Evolutionary conservation across 2,329 filamentous ascomycete species (phyloP), one percentile per base, ranked within the genome.

Genomic region (Lecanicillium sp.): DNA sequence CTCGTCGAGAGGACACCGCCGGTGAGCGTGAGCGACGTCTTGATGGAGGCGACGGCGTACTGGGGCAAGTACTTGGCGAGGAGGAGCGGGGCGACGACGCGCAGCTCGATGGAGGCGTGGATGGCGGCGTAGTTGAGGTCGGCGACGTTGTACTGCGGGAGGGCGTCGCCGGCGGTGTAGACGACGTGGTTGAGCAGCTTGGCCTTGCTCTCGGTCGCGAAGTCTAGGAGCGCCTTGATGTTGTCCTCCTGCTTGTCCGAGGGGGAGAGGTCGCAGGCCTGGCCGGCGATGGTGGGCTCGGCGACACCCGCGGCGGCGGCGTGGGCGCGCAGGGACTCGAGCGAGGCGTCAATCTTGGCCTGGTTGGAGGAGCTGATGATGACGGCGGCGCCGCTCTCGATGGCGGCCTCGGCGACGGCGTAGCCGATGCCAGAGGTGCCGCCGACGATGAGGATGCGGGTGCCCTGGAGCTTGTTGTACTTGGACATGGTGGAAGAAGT

Each of bases 371-470:
- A 79, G 5, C 77, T 73, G 56, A 84, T 73, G 32, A 68, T 73
- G 7, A 84, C 74, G 15, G 58, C 61, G 30, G 73, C 75, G 29
- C 77, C 77, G 49, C 71, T 64, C 45, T 75, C 73, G 35, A 82
- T 59, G 15, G 68, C 64, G 4, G 72, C 74, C 67, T 45, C 43
- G 23, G 43, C 43, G 12, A 44, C 17, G 37, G 37, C 37, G 37
- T 39, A 79, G 26, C 82, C 83, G 33, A 86, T 81, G 44, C 83
- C 83, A 14, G 75, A 73, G 2, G 78, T 77, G 33, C 80, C 83
- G 37, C 83, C 83, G 39, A 86, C 70, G 57, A 86, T 64, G 33
- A 87, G 74, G 55, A 83, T 62, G 51, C 63, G 66, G 35, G 59
- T 58, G 54, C 57, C 55, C 17, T 62, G 57, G 15, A 69, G 60